Conservation (phyloP, 164 flowering plant genomes). For the Santalum album region DNA sequence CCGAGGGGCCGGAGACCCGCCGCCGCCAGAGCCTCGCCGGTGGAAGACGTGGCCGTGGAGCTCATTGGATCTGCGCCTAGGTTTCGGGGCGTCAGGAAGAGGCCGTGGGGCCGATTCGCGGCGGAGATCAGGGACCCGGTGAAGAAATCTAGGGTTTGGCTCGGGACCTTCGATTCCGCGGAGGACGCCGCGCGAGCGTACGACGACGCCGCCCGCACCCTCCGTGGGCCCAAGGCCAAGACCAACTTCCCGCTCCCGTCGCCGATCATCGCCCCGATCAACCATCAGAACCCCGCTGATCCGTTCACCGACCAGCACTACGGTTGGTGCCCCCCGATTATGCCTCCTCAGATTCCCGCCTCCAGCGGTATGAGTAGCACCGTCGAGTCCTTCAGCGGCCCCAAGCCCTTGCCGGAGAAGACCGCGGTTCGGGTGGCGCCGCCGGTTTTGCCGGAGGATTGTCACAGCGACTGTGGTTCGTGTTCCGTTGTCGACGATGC, state of each 20-base stretch:
- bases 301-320: slow-evolving; percentile 5
- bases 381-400: slow-evolving; percentile 79
- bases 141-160: slow-evolving; percentile 78
- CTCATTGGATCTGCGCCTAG: slow-evolving; percentile 13
- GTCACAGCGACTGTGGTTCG: slow-evolving; percentile 82
- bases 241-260: neutral
- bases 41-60: slow-evolving; percentile 4
- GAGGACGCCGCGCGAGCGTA: slow-evolving; percentile 33
- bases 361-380: slow-evolving; percentile 69
- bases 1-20: slow-evolving; percentile 39
- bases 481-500: slow-evolving; percentile 65
- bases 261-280: too few relatives aligned
- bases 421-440: slow-evolving; percentile 11
- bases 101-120: slow-evolving; percentile 83
- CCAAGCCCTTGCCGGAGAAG: slow-evolving; percentile 22
- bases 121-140: slow-evolving; percentile 81
- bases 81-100: slow-evolving; percentile 64
- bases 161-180: slow-evolving; percentile 73
- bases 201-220: slow-evolving; percentile 54
- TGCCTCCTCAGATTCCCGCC: slow-evolving; percentile 42
- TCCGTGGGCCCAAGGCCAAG: neutral
- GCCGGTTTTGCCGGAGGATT: slow-evolving; percentile 49
- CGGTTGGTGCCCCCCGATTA: slow-evolving; percentile 12
- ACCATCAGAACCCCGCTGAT: too few relatives aligned
- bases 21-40: too few relatives aligned